A percentile compares a stretch with the other conserved stretches of the same genome.
Evolutionary conservation across 805 yeast species (phyloP).

Genomic region (Pichia ethanolica): DNA sequence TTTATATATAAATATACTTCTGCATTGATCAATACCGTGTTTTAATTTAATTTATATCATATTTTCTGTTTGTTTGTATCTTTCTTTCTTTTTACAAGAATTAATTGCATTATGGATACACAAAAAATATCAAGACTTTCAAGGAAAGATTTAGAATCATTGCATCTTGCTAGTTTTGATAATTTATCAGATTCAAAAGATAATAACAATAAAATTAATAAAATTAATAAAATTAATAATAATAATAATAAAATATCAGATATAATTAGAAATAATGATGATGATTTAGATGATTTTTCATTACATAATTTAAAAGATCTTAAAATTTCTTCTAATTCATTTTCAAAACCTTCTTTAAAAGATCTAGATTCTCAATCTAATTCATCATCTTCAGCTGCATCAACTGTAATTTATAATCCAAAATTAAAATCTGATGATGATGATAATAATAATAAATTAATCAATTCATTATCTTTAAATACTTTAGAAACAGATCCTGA

Average conservation of each 20-base stretch:
- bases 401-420: constrained; percentile 22
- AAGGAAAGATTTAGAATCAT: constrained; percentile 1
- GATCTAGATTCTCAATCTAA: constrained; percentile 14
- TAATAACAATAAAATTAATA: not conserved
- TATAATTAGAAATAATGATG: constrained; percentile 19
- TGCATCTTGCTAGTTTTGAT: not conserved
- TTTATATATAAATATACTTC: too few relatives aligned
- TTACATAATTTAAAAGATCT: constrained; percentile 9
- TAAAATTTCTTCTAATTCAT: constrained; percentile 8
- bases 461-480: constrained; percentile 4
- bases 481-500: constrained; percentile 21
- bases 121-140: constrained; percentile 1
- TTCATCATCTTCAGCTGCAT: constrained; percentile 23
- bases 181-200: not conserved
- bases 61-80: too few relatives aligned
- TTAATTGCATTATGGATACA: not conserved
- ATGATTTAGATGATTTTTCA: constrained; percentile 15
- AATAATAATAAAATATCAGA: not conserved
- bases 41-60: too few relatives aligned
- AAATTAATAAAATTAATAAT: not conserved
- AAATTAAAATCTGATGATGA: not conserved
- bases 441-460: not conserved
- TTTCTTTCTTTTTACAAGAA: too few relatives aligned
- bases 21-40: too few relatives aligned
- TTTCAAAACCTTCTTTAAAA: not conserved